These are phyloP conservation scores for Stephania cephalantha DNA, from an alignment of 164 flowering plant species.

Conservation along the genomic window DNA sequence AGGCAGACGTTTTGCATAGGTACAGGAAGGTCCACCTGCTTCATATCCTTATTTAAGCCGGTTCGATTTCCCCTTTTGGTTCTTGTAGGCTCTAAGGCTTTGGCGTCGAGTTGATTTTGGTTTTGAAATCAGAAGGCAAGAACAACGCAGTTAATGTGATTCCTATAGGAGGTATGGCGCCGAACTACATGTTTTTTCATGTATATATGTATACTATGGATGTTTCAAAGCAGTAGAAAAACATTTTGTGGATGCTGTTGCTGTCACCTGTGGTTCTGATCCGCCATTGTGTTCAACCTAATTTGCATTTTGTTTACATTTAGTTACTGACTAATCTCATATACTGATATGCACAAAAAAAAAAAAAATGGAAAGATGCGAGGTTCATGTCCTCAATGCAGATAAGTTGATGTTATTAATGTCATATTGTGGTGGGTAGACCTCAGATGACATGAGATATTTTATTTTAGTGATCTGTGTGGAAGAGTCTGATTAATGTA, in stretches of 20 bases:
- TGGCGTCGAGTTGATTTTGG: background rate
- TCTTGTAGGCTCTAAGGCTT: background rate
- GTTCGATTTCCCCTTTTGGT: background rate
- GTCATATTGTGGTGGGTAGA: no score
- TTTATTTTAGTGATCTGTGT: no score
- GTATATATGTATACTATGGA: background rate
- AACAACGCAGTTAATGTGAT: background rate
- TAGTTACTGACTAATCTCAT: no score
- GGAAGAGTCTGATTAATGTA: no score
- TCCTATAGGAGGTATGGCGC: background rate
- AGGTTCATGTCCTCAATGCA: no score
- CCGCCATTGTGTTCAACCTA: no score
- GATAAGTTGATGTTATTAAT: no score
- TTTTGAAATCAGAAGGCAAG: background rate
- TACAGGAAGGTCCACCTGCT: background rate
- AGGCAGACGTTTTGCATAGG: background rate
- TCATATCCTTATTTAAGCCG: background rate
- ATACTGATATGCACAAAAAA: no score
- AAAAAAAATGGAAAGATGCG: no score
- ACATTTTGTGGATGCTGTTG: background rate
- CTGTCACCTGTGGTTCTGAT: no score
- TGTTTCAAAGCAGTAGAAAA: background rate
- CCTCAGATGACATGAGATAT: no score
- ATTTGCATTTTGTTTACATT: no score
- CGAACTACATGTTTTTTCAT: background rate